Base-by-base conservation (phyloP, 139 green algal genomes). In the Chlamydomonas eustigma region DNA sequence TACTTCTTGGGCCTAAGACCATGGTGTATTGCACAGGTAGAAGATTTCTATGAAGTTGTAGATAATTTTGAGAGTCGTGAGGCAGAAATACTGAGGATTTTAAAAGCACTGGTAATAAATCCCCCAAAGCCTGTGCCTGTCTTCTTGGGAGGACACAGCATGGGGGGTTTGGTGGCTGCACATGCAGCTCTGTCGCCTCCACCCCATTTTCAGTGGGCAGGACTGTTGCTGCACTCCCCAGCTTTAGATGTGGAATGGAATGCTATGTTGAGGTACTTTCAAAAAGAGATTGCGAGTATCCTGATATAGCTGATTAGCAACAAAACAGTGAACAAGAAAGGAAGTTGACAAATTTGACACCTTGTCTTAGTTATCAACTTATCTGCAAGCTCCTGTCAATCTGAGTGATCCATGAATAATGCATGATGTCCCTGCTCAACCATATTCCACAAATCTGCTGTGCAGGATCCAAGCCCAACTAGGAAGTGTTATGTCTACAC, bases 231-330 rank as follows among this genome's bases (percentile, higher is more conserved):
- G 4, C 78, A 69, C 51, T 85, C 84, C 0, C 74, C 87, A 28
- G 69, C 81, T 25, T 66, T 92, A 6, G 84, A 91, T 28, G 80
- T 91, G 4, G 87, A 90, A 70, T 89, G 84, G 87, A 88, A 51
- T 0, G 66, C 67, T 3, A 70, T 82, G 8, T 78, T 91, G 8
- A 79, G 68, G 84, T 89, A 34, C n/a, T n/a, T n/a, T n/a, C n/a
- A n/a, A n/a, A n/a, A n/a, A n/a, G n/a, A n/a, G n/a, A n/a, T n/a
- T n/a, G n/a, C n/a, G n/a, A n/a, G n/a, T n/a, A n/a, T n/a, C n/a
- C n/a, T n/a, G n/a, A n/a, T n/a, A n/a, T n/a, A n/a, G n/a, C n/a
- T n/a, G n/a, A n/a, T n/a, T n/a, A n/a, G n/a, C n/a, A n/a, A n/a
- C n/a, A n/a, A n/a, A n/a, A n/a, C n/a, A n/a, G n/a, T n/a, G n/a